Evolutionary conservation across 768 basidiomycete species (phyloP).

Genomic region (Ramaria sp.): DNA sequence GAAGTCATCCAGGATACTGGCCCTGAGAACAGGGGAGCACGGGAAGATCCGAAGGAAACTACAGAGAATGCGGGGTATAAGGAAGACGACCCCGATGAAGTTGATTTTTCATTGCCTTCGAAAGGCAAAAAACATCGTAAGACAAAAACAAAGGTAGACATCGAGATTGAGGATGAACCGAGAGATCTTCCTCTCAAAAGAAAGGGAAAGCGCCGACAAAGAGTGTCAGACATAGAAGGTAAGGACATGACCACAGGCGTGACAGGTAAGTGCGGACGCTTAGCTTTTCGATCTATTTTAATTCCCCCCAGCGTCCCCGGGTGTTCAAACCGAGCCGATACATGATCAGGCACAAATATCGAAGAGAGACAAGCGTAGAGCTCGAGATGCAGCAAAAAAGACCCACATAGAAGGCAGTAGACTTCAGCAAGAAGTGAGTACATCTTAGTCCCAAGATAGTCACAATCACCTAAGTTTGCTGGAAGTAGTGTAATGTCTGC

Average conservation of each 20-base stretch:
- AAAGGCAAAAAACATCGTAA: slow-evolving; percentile 11
- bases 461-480: slow-evolving; percentile 10
- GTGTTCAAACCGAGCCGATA: background rate
- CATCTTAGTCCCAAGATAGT: slow-evolving; percentile 6
- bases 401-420: slow-evolving; percentile 26
- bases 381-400: slow-evolving; percentile 65
- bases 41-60: background rate
- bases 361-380: slow-evolving; percentile 76
- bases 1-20: background rate
- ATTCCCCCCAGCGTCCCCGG: background rate
- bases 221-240: background rate
- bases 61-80: slow-evolving; percentile 3
- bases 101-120: background rate
- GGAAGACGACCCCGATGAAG: background rate
- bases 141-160: slow-evolving; percentile 16
- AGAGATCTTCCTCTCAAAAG: background rate
- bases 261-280: background rate
- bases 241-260: background rate
- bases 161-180: slow-evolving; percentile 8
- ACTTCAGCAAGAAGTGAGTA: slow-evolving; percentile 13
- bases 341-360: slow-evolving; percentile 27
- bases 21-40: background rate
- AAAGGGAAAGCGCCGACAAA: slow-evolving; percentile 11
- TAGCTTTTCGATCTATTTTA: background rate
- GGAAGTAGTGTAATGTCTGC: slow-evolving; percentile 59